A percentile compares a stretch with the other conserved stretches of the same genome.
Evolutionary conservation across 148 eudicot species (phyloP).

Genomic region (Chenopodium berlandieri): DNA sequence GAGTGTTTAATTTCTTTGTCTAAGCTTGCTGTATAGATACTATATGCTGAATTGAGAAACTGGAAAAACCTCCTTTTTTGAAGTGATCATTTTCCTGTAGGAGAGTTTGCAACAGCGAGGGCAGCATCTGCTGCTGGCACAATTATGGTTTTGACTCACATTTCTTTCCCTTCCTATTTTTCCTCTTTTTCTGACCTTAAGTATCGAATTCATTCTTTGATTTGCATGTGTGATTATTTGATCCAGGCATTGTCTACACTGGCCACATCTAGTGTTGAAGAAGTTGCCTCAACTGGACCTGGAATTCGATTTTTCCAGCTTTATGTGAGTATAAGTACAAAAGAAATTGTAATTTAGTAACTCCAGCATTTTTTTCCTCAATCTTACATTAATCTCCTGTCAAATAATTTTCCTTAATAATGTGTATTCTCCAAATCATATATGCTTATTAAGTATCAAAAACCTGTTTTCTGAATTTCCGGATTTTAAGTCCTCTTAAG

Average conservation of each 20-base stretch:
- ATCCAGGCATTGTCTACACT: conserved; percentile 73
- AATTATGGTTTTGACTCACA: conserved; percentile 58
- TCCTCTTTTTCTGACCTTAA: not conserved
- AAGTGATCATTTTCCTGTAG: conserved; percentile 38
- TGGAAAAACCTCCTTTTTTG: not conserved
- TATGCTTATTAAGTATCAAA: too few species aligned
- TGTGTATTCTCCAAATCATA: too few species aligned
- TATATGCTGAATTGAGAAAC: not conserved
- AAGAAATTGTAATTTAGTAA: not conserved
- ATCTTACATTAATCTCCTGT: too few species aligned
- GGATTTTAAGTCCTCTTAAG: not conserved
- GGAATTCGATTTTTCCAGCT: conserved; percentile 88
- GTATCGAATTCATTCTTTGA: not conserved
- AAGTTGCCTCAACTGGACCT: conserved; percentile 82
- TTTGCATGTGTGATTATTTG: conserved; percentile 13
- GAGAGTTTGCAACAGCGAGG: conserved; percentile 84
- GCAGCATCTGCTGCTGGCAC: conserved; percentile 88
- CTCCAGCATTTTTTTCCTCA: too few species aligned
- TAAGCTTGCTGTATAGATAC: not conserved
- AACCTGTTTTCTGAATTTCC: not conserved
- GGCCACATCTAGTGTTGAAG: conserved; percentile 87
- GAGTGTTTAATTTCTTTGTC: not conserved
- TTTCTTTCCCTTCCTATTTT: not conserved
- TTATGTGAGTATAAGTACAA: conserved; percentile 53
- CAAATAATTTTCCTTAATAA: too few species aligned